Evolutionary conservation across 768 basidiomycete genomes (phyloP), one percentile per base, ranked within the genome.

Genomic region (Collybiopsis luxurians): DNA sequence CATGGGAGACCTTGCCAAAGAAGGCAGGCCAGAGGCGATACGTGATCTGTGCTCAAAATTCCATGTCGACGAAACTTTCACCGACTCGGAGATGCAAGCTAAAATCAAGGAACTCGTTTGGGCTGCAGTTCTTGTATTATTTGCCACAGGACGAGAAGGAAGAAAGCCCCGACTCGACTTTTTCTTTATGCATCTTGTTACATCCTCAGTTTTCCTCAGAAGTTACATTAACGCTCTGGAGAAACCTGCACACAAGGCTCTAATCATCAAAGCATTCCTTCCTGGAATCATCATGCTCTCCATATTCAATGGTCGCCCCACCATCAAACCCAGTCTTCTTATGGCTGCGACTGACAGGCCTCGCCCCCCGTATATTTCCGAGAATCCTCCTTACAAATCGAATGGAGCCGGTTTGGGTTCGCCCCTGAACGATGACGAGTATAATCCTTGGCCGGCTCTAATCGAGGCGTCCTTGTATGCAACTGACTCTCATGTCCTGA

Each of bases 121-220:
- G 77, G 61, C 67, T 4, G 69, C 73, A 17, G 77, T 79, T 2
- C 70, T 84, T 4, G 71, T 85, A 17, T 68, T 82, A 34, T 75
- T 75, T 27, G 79, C 74, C 0, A 77, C 79, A 0, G 73, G 82
- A 21, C 77, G 73, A 60, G 68, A 65, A 24, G 80, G 76, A 2
- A 69, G 76, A 39, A 75, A 78, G 60, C 79, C 80, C 4, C 71
- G 83, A 4, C 63, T 85, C 26, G 83, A 78, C 52, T 79, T 85
- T 69, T 82, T 83, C 77, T 67, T 85, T 51, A 80, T 82, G 81
- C 84, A 85, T 61, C 61, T 83, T 43, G 70, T 85, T 42, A 85
- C 77, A 10, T 77, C 76, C 36, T 73, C 80, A 4, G 60, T 83
- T 3, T 82, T 84, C 67, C 61, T 85, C 10, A 73, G 75, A 23